These are phyloP conservation scores for Saccharomyces cerevisiae DNA, from an alignment of 805 yeast genomes.

Conservation along the genomic window DNA sequence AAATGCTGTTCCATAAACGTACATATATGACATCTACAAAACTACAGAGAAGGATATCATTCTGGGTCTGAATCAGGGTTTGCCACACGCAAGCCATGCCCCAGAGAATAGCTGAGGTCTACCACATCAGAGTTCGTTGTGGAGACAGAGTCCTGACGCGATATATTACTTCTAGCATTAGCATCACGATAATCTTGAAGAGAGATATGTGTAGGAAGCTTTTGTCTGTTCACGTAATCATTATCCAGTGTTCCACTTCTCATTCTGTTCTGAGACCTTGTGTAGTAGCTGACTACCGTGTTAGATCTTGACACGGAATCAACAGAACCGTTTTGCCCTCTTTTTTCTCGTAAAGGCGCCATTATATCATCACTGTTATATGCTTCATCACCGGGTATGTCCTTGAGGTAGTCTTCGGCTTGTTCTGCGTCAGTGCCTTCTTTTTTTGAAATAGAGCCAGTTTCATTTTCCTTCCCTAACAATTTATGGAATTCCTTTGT, in stretches of 20 bases:
- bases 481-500: conserved; percentile 28
- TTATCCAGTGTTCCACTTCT: conserved; percentile 24
- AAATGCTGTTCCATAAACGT: not conserved
- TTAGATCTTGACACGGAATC: conserved; percentile 17
- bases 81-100: conserved; percentile 20
- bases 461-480: conserved; percentile 15
- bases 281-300: conserved; percentile 28
- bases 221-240: conserved; percentile 12
- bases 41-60: not conserved
- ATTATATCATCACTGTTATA: conserved; percentile 29
- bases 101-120: conserved; percentile 8
- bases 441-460: conserved; percentile 1
- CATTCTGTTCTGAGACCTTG: conserved; percentile 22
- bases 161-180: not conserved
- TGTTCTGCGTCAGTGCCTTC: conserved; percentile 10
- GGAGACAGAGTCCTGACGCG: conserved; percentile 1
- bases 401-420: conserved; percentile 21
- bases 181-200: conserved; percentile 12
- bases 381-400: conserved; percentile 33
- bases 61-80: conserved; percentile 27
- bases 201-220: conserved; percentile 17
- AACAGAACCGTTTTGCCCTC: not conserved
- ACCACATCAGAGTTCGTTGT: conserved; percentile 4
- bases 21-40: not conserved
- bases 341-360: conserved; percentile 27